Evolutionary conservation across 2,329 filamentous ascomycete species (phyloP), one percentile per base, ranked within the genome.

Genomic region (Apiospora kogelbergensis): DNA sequence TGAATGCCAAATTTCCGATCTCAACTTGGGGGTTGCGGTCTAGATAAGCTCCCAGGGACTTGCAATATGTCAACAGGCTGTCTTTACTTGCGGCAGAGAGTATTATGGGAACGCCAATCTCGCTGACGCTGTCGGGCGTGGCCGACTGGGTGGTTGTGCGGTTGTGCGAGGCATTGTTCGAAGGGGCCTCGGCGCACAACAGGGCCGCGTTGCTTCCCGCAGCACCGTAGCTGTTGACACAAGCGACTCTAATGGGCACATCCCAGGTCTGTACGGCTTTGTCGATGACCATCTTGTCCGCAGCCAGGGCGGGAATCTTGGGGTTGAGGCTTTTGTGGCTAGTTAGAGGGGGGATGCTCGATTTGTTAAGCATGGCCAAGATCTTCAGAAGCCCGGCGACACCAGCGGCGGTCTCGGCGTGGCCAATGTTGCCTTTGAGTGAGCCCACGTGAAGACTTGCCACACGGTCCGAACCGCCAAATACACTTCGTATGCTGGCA

Each of bases 181-280:
- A 24, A 30, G 22, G 48, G 22, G 22, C 24, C 30, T 57, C 48
- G 4, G 48, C 57, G 22, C 57, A 63, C 9, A 77, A 41, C 13
- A 79, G 26, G 20, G 78, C 74, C 3, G 76, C 74, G 57, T 81
- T 81, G 44, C 74, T 76, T 0, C 80, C 80, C 6, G 78, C 73
- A 1, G 80, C 80, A 9, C 80, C 80, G 45, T 80, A 81, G 57
- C 75, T 81, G 68, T 80, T 82, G 33, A 82, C 70, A 3, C 74
- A 70, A 2, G 79, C 78, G 4, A 73, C 66, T 1, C 74, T 75
- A 0, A 67, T 48, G 9, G 24, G 57, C 1, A 67, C 63, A 7
- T 72, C 44, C 77, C 76, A 83, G 41, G 2, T 74, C 69, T 17
- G 9, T 57, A 41, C 40, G 40, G 9, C 40, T 41, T 41, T 41